phyloP scores from a whole-genome alignment of 2,329 filamentous ascomycete species.

The Cordyceps farinosa region DNA sequence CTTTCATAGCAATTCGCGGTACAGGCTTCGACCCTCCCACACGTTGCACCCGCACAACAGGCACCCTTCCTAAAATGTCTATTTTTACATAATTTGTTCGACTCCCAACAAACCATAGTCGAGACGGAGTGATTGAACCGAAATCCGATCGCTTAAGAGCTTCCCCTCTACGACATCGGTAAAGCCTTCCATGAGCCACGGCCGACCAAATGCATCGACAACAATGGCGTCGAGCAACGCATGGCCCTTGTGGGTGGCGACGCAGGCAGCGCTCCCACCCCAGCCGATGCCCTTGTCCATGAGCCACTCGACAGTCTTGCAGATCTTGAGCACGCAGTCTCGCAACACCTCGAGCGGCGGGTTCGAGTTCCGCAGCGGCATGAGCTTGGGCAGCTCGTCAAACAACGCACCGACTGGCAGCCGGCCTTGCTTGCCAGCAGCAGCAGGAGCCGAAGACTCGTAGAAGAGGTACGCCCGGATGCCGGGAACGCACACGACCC shows the following conservation, averaged over 20 bases:
- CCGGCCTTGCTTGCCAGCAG: not conserved
- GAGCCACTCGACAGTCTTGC: constrained; percentile 8
- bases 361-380: not conserved
- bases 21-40: no score
- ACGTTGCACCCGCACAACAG: no score
- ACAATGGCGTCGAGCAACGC: constrained; percentile 3
- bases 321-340: not conserved
- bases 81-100: not conserved
- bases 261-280: not conserved
- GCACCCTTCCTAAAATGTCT: no score
- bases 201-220: not conserved
- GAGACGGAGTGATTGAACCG: not conserved
- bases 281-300: not conserved
- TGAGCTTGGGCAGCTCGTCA: not conserved
- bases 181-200: constrained; percentile 10
- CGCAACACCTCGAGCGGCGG: not conserved
- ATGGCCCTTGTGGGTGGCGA: not conserved
- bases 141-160: not conserved
- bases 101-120: not conserved
- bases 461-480: not conserved
- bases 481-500: not conserved
- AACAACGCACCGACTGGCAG: not conserved
- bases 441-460: not conserved
- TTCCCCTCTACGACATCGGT: not conserved
- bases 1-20: no score